Percentiles rank a stretch among this genome's conserved stretches.
phyloP scores from a whole-genome alignment of 495 filamentous ascomycete species.

The Sordaria brevicollis region DNA sequence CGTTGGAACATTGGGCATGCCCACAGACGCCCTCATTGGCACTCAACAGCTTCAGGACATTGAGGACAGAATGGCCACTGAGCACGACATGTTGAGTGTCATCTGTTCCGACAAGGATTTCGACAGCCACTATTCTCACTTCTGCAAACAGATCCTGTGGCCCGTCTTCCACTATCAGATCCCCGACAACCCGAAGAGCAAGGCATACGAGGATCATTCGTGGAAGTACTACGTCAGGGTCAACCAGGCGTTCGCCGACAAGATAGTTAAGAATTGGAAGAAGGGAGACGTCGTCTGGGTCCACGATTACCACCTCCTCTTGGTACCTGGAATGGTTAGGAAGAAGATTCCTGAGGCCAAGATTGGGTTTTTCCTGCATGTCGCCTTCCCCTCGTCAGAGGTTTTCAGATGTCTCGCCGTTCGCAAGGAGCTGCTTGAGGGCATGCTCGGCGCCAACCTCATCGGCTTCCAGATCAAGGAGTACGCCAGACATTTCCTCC shows the following conservation, averaged over 20 bases:
- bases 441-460: constrained; percentile 82
- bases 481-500: constrained; percentile 85
- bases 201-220: constrained; percentile 91
- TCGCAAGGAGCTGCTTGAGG: constrained; percentile 75
- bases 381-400: constrained; percentile 90
- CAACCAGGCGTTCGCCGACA: constrained; percentile 83
- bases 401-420: constrained; percentile 83
- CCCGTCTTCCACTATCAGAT: constrained; percentile 95
- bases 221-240: constrained; percentile 88
- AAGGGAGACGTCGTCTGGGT: constrained; percentile 85
- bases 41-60: constrained; percentile 66
- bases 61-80: constrained; percentile 61
- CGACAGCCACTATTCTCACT: constrained; percentile 85
- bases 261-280: constrained; percentile 83
- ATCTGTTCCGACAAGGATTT: constrained; percentile 82
- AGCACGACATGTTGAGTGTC: constrained; percentile 71
- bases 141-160: constrained; percentile 85
- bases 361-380: constrained; percentile 92
- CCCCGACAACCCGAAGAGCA: constrained; percentile 93
- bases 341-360: constrained; percentile 79
- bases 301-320: constrained; percentile 84
- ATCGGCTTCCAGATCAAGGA: constrained; percentile 88
- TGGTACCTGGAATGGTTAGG: constrained; percentile 87
- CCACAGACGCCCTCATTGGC: constrained; percentile 66
- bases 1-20: constrained; percentile 87